Conservation (phyloP, 495 filamentous ascomycete species). For the Rostrohypoxylon terebratum region DNA sequence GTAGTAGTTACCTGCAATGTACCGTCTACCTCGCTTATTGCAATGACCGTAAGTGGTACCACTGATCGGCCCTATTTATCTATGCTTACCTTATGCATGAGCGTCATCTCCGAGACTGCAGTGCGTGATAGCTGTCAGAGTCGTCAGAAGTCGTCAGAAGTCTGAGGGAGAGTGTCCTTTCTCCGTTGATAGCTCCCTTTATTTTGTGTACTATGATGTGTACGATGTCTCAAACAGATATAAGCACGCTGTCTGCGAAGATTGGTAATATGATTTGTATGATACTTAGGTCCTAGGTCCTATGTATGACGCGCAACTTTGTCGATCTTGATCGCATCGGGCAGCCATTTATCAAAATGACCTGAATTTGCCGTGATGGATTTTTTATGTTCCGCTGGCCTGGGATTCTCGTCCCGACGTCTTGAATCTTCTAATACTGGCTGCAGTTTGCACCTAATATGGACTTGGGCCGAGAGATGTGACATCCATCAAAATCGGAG, state of each 20-base stretch:
- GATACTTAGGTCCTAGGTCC: no score
- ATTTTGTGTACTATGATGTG: constrained; percentile 34
- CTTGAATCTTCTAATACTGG: constrained; percentile 4
- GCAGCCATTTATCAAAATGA: constrained; percentile 30
- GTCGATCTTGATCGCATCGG: constrained; percentile 39
- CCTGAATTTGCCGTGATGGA: constrained; percentile 26
- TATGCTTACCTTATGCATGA: constrained; percentile 45
- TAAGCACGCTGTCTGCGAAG: constrained; percentile 37
- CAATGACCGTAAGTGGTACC: constrained; percentile 18
- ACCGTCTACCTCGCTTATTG: constrained; percentile 27
- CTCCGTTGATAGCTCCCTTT: constrained; percentile 34
- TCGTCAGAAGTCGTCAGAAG: no score
- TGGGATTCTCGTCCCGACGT: constrained; percentile 11
- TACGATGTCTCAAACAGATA: constrained; percentile 43
- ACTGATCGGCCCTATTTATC: constrained; percentile 47
- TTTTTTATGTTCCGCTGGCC: constrained; percentile 18
- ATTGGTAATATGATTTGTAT: constrained; percentile 28
- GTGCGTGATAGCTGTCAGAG: constrained; percentile 32
- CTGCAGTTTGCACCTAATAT: constrained; percentile 23
- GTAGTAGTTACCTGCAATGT: no score
- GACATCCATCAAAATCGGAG: constrained; percentile 31
- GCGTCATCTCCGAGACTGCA: constrained; percentile 45
- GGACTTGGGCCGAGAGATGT: constrained; percentile 32
- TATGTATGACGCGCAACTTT: constrained; percentile 36
- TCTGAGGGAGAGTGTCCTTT: constrained; percentile 5